Evolutionary conservation across 2,329 filamentous ascomycete species (phyloP).

Genomic region (Harringtonia aguacate): DNA sequence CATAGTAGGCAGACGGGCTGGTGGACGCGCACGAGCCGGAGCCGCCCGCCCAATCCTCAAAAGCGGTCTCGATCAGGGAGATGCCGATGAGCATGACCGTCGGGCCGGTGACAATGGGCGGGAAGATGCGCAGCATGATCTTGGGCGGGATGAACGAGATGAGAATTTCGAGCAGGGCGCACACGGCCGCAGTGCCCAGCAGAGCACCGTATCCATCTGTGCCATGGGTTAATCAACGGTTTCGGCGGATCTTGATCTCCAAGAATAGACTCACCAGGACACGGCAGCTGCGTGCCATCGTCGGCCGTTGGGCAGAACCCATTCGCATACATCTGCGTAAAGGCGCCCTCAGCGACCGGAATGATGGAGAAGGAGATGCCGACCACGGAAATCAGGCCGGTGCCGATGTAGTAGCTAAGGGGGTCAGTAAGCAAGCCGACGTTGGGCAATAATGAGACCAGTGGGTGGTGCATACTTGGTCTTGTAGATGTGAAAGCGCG

Average conservation of each 20-base stretch:
- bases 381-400: conserved; percentile 65
- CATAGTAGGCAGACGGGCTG: conserved; percentile 42
- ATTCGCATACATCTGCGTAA: conserved; percentile 67
- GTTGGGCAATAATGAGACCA: conserved; percentile 1
- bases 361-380: conserved; percentile 72
- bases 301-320: conserved; percentile 52
- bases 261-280: conserved; percentile 33
- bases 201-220: conserved; percentile 61
- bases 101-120: conserved; percentile 46
- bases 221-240: neutral
- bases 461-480: conserved; percentile 51
- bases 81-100: conserved; percentile 60
- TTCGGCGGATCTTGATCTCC: no score
- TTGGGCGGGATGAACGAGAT: conserved; percentile 65
- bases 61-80: conserved; percentile 58
- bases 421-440: neutral
- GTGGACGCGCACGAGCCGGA: conserved; percentile 47
- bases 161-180: conserved; percentile 58
- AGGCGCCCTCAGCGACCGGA: conserved; percentile 59
- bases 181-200: conserved; percentile 57
- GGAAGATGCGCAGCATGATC: conserved; percentile 62
- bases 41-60: conserved; percentile 71
- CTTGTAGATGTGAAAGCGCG: conserved; percentile 59
- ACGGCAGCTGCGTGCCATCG: conserved; percentile 58
- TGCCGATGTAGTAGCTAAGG: conserved; percentile 65